Evolutionary conservation across 1,139 yeast genomes (phyloP).

Genomic region (Hemisphaericaspora xylanilytica): DNA sequence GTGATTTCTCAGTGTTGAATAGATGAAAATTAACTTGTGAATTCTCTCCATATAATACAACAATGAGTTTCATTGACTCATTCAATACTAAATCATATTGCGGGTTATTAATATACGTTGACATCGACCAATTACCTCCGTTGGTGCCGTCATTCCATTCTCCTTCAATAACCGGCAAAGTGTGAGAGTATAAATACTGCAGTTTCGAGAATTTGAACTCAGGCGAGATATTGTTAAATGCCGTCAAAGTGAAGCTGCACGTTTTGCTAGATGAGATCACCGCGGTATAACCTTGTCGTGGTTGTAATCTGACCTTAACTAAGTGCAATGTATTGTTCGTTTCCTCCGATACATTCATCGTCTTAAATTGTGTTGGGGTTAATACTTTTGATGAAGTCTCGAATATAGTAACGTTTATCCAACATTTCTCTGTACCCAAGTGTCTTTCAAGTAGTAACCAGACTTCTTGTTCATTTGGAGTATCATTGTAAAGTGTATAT

Average conservation of each 20-base stretch:
- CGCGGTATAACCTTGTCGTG: constrained; percentile 24
- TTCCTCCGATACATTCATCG: constrained; percentile 18
- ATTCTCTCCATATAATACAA: constrained; percentile 25
- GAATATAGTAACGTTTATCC: constrained; percentile 31
- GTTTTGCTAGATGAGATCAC: constrained; percentile 24
- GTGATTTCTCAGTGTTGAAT: constrained; percentile 29
- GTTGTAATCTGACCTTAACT: constrained; percentile 25
- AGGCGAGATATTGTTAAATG: constrained; percentile 28
- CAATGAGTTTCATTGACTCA: constrained; percentile 17
- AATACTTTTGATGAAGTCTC: constrained; percentile 27
- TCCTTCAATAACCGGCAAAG: constrained; percentile 28
- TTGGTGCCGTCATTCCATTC: constrained; percentile 47
- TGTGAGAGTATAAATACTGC: constrained; percentile 19
- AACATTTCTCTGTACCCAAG: constrained; percentile 19
- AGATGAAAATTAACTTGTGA: constrained; percentile 34
- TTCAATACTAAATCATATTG: constrained; percentile 44
- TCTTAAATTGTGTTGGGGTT: constrained; percentile 27
- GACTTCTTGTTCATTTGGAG: constrained; percentile 28
- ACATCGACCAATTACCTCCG: constrained; percentile 59
- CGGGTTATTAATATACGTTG: constrained; percentile 59
- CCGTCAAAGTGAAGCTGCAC: constrained; percentile 36
- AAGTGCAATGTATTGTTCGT: constrained; percentile 32
- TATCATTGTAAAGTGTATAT: constrained; percentile 39
- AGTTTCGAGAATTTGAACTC: constrained; percentile 25
- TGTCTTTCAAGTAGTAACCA: constrained; percentile 53